phyloP scores from a whole-genome alignment of 2,329 filamentous ascomycete species.

The Hawksworthiomyces lignivorus region DNA sequence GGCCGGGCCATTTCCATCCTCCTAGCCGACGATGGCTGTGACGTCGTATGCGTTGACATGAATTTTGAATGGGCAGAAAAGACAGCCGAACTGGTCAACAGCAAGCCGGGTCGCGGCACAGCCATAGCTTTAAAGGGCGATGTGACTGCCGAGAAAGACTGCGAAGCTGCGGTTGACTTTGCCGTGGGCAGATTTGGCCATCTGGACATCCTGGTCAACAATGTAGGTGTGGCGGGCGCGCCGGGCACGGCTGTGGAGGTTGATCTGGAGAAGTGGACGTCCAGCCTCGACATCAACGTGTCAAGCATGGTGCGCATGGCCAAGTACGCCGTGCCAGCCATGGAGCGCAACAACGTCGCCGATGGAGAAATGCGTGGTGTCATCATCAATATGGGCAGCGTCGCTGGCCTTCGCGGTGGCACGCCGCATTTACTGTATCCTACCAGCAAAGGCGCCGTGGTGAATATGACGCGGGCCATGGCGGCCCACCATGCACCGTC shows the following conservation, averaged over 20 bases:
- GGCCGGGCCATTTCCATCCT: slow-evolving; percentile 19
- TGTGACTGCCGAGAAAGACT: slow-evolving; percentile 47
- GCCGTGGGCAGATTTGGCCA: slow-evolving; percentile 44
- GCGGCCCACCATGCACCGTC: slow-evolving; percentile 39
- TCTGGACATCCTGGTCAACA: slow-evolving; percentile 57
- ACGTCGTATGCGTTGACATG: slow-evolving; percentile 18
- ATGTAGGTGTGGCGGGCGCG: slow-evolving; percentile 54
- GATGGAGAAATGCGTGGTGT: slow-evolving; percentile 31
- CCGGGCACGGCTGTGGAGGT: slow-evolving; percentile 52
- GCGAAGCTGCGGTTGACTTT: slow-evolving; percentile 31
- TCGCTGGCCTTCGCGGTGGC: slow-evolving; percentile 46
- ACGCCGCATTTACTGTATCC: slow-evolving; percentile 38
- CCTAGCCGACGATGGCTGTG: slow-evolving; percentile 18
- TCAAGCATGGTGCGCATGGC: slow-evolving; percentile 58
- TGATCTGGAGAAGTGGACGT: slow-evolving; percentile 50
- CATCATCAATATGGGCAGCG: slow-evolving; percentile 56
- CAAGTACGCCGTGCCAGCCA: slow-evolving; percentile 53
- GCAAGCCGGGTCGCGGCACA: slow-evolving; percentile 26
- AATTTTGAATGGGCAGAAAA: slow-evolving; percentile 13
- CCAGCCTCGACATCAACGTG: slow-evolving; percentile 53
- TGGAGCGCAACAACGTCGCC: slow-evolving; percentile 44
- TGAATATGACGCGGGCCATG: slow-evolving; percentile 46
- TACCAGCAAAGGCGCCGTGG: slow-evolving; percentile 39
- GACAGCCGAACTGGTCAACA: slow-evolving; percentile 14
- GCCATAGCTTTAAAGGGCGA: slow-evolving; percentile 40